Conservation (phyloP, 2,329 filamentous ascomycete genomes). For the Hypomyces perniciosus region DNA sequence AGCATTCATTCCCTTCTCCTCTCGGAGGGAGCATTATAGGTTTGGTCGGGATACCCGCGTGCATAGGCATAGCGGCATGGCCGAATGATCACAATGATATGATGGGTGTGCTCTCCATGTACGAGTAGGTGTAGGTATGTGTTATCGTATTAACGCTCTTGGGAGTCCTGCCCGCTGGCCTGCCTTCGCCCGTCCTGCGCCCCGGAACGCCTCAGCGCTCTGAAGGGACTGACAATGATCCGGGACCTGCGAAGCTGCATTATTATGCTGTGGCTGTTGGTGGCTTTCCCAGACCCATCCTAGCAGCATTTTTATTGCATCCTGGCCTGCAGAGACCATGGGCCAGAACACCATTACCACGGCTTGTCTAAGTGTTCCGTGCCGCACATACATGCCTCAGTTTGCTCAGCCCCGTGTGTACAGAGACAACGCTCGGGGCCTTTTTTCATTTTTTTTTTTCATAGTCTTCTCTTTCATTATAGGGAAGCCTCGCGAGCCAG, state of each 20-base stretch:
- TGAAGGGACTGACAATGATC: conserved; percentile 7
- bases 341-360: background rate
- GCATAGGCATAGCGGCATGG: background rate
- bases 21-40: background rate
- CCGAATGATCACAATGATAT: background rate
- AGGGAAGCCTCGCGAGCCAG: background rate
- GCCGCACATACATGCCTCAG: background rate
- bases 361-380: background rate
- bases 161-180: no score
- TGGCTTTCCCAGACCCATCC: conserved; percentile 1
- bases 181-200: background rate
- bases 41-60: conserved; percentile 3
- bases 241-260: conserved; percentile 1
- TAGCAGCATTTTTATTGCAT: conserved; percentile 2
- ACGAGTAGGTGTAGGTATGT: no score
- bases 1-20: background rate
- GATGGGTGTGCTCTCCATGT: background rate
- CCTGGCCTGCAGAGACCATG: background rate
- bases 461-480: background rate
- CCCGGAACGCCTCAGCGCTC: background rate
- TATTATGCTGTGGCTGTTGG: conserved; percentile 6
- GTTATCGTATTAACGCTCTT: no score
- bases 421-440: background rate
- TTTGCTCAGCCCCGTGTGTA: background rate
- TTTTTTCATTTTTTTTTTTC: no score